These are phyloP conservation scores for Aspergillus cejpii DNA, from an alignment of 2,329 filamentous ascomycete species.

Conservation along the genomic window DNA sequence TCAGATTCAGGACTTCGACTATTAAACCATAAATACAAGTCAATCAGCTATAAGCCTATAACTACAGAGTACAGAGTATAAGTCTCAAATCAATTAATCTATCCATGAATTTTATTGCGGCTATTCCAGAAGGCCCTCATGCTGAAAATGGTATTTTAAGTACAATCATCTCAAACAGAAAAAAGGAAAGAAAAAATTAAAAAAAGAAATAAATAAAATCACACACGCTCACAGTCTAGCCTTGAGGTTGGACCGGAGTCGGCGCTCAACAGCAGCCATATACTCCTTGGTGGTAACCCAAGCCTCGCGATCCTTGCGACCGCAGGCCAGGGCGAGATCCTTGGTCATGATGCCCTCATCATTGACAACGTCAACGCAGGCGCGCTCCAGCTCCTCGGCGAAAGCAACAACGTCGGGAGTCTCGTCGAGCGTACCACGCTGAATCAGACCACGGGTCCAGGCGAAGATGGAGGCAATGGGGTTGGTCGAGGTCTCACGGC, in stretches of 20 bases:
- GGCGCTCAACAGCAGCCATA: constrained; percentile 82
- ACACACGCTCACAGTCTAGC: constrained; percentile 28
- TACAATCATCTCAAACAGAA: constrained; percentile 1
- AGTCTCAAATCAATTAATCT: too few relatives aligned
- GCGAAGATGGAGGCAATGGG: constrained; percentile 98
- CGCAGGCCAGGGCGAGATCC: constrained; percentile 91
- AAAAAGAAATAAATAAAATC: constrained; percentile 7
- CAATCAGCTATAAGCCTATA: too few relatives aligned
- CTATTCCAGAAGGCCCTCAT: constrained; percentile 9
- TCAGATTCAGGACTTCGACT: too few relatives aligned
- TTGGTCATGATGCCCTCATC: constrained; percentile 97
- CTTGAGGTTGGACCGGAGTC: constrained; percentile 67
- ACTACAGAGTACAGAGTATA: too few relatives aligned
- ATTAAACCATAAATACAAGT: too few relatives aligned
- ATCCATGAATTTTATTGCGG: neutral
- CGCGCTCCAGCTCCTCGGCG: constrained; percentile 84
- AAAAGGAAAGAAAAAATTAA: constrained; percentile 5
- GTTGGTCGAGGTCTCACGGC: constrained; percentile 94
- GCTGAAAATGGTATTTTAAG: constrained; percentile 15
- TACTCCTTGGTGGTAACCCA: constrained; percentile 93
- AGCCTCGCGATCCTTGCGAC: constrained; percentile 72
- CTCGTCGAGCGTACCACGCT: constrained; percentile 85
- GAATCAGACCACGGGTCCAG: constrained; percentile 90
- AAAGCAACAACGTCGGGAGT: constrained; percentile 91
- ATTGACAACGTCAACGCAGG: constrained; percentile 91